phyloP scores from a whole-genome alignment of 176 grass and related monocot genomes.

The Tillandsia leiboldiana region DNA sequence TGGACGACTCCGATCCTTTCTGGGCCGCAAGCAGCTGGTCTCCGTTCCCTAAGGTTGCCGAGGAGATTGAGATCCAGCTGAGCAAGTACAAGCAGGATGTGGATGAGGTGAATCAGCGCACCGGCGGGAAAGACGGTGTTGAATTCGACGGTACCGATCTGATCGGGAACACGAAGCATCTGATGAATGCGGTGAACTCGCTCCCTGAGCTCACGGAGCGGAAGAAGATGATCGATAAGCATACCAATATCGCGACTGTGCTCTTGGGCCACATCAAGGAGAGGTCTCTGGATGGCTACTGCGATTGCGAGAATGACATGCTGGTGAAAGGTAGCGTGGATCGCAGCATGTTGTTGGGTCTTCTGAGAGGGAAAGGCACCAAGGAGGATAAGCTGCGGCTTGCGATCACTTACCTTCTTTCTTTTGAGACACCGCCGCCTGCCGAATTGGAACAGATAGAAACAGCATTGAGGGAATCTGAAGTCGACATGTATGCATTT shows the following conservation, averaged over 20 bases:
- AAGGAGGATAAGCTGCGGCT: constrained; percentile 89
- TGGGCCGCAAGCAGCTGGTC: constrained; percentile 85
- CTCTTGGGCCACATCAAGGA: constrained; percentile 82
- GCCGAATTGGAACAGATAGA: constrained; percentile 82
- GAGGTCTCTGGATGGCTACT: constrained; percentile 79
- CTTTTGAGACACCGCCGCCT: constrained; percentile 47
- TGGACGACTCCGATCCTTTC: constrained; percentile 82
- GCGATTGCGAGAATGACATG: constrained; percentile 74
- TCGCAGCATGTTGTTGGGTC: constrained; percentile 39
- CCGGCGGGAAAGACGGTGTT: constrained; percentile 55
- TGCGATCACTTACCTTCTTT: constrained; percentile 79
- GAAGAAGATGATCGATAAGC: constrained; percentile 94
- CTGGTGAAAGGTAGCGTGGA: constrained; percentile 64
- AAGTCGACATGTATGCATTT: constrained; percentile 78
- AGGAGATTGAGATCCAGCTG: constrained; percentile 69
- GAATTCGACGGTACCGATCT: constrained; percentile 88
- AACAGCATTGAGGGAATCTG: constrained; percentile 51
- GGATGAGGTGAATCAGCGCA: constrained; percentile 81
- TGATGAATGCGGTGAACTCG: constrained; percentile 91
- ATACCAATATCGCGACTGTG: constrained; percentile 77
- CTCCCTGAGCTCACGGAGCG: constrained; percentile 78
- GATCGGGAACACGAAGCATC: constrained; percentile 84
- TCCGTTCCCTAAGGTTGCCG: constrained; percentile 68
- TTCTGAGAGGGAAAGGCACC: constrained; percentile 75
- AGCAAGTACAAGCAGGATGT: constrained; percentile 93